phyloP scores from a whole-genome alignment of 1,284 basidiomycete species.

The Fomitopsis betulina region DNA sequence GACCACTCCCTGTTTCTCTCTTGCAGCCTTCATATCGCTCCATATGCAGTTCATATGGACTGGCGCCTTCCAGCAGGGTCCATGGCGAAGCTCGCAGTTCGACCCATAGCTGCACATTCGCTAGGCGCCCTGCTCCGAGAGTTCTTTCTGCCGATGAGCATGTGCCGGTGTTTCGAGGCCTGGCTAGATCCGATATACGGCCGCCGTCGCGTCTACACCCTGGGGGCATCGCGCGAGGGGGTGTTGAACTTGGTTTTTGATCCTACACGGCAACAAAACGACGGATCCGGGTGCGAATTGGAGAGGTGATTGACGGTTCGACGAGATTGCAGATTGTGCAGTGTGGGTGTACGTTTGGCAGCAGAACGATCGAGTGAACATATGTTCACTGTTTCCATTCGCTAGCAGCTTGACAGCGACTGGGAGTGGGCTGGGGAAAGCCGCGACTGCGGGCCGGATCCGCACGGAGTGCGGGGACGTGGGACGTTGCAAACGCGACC shows the following conservation, averaged over 20 bases:
- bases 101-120: background rate
- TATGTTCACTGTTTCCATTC: background rate
- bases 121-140: background rate
- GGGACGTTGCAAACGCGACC: background rate
- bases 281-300: background rate
- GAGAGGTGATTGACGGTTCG: too few species aligned
- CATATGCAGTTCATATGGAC: background rate
- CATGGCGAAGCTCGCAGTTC: background rate
- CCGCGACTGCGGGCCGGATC: background rate
- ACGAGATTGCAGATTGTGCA: too few species aligned
- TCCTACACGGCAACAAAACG: background rate
- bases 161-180: background rate
- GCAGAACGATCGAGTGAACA: background rate
- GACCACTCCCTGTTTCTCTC: background rate
- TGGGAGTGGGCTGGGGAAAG: background rate
- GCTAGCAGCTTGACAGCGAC: background rate
- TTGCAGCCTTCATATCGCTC: background rate
- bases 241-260: background rate
- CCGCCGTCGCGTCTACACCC: background rate
- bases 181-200: background rate
- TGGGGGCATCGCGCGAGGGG: background rate
- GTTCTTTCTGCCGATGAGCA: background rate
- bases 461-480: constrained; percentile 2
- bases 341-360: too few species aligned
- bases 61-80: background rate